These are phyloP conservation scores for Allium fistulosum DNA, from an alignment of 106 monocot genomes.

Conservation along the genomic window DNA sequence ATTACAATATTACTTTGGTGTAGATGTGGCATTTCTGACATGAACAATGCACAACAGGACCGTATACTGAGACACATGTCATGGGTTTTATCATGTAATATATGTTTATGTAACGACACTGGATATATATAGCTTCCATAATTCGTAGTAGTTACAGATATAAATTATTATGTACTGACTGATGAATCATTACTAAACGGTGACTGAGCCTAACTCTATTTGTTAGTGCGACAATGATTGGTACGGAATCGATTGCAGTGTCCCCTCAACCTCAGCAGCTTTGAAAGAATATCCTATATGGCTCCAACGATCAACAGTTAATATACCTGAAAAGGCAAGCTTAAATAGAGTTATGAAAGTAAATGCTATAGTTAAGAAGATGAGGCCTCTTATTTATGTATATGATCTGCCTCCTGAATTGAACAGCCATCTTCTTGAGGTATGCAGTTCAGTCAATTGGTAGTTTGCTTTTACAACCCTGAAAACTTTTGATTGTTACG, in stretches of 20 bases:
- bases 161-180: too few relatives aligned
- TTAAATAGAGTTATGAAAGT: slow-evolving; percentile 13
- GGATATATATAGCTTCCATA: too few relatives aligned
- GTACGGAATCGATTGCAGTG: slow-evolving; percentile 96
- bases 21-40: too few relatives aligned
- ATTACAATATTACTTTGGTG: too few relatives aligned
- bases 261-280: slow-evolving; percentile 53
- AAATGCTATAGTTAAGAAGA: slow-evolving; percentile 58
- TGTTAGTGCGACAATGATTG: slow-evolving; percentile 72
- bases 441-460: slow-evolving; percentile 47
- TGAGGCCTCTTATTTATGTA: slow-evolving; percentile 90
- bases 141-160: too few relatives aligned
- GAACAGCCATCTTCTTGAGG: slow-evolving; percentile 92
- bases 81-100: too few relatives aligned
- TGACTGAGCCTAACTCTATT: neutral
- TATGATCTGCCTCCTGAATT: slow-evolving; percentile 99
- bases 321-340: slow-evolving; percentile 30
- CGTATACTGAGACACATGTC: too few relatives aligned
- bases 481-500: too few relatives aligned
- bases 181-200: too few relatives aligned
- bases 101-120: too few relatives aligned
- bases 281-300: slow-evolving; percentile 70
- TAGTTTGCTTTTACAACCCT: slow-evolving; percentile 3
- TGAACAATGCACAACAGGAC: too few relatives aligned
- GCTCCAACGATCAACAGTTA: slow-evolving; percentile 56